A percentile compares a stretch with the other conserved stretches of the same genome.
Conservation (phyloP, 345 rosid species). For the Aegle marmelos region DNA sequence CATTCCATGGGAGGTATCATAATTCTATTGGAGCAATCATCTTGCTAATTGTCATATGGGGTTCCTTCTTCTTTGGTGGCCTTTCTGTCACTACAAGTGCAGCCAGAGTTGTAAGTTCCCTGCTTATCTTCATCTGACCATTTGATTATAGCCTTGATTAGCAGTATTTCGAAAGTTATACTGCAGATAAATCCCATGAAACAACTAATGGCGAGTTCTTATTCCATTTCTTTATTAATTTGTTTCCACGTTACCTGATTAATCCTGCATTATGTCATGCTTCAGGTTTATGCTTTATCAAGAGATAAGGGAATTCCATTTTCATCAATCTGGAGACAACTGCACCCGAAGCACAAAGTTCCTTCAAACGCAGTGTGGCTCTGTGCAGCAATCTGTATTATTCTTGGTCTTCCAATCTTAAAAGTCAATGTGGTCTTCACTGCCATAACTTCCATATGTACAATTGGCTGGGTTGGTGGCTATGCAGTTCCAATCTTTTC, state of each 20-base stretch:
- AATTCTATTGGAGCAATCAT: slow-evolving; percentile 52
- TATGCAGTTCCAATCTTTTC: slow-evolving; percentile 61
- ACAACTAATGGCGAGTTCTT: too few relatives aligned
- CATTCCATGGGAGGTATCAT: slow-evolving; percentile 63
- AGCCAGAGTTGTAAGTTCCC: slow-evolving; percentile 49
- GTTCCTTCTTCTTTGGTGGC: slow-evolving; percentile 66
- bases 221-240: too few relatives aligned
- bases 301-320: slow-evolving; percentile 59
- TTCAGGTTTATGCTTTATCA: slow-evolving; percentile 53
- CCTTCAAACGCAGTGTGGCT: slow-evolving; percentile 69
- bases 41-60: slow-evolving; percentile 54
- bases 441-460: slow-evolving; percentile 57
- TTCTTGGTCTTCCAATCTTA: slow-evolving; percentile 56
- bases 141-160: not conserved
- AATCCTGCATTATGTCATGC: not conserved
- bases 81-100: slow-evolving; percentile 66
- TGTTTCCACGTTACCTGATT: not conserved
- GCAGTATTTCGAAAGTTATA: not conserved
- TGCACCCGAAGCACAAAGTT: slow-evolving; percentile 59
- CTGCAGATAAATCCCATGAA: too few relatives aligned
- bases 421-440: slow-evolving; percentile 54
- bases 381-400: slow-evolving; percentile 51
- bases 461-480: slow-evolving; percentile 70
- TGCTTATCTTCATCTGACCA: too few relatives aligned
- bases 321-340: slow-evolving; percentile 47